A percentile compares a stretch with the other conserved stretches of the same genome.
Conservation (phyloP, 2,329 filamentous ascomycete species). For the Sporothrix variecibatus region DNA sequence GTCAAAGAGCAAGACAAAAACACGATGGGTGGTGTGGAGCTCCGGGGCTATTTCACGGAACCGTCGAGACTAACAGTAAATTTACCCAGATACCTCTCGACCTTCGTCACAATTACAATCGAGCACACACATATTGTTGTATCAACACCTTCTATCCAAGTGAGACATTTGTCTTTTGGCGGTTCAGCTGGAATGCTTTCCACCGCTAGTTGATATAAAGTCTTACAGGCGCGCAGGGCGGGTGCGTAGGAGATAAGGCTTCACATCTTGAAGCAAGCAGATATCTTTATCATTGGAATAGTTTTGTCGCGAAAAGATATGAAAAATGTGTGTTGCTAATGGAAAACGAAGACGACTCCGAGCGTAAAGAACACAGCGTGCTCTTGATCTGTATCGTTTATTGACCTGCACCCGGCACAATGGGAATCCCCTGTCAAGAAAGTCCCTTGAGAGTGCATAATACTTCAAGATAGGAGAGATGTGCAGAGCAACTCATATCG, state of each 20-base stretch:
- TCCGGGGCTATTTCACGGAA: not conserved
- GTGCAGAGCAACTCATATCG: not conserved
- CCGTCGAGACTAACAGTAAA: not conserved
- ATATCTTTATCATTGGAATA: not conserved
- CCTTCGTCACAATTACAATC: conserved; percentile 3
- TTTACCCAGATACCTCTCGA: too few relatives aligned
- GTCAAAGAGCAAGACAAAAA: conserved; percentile 3
- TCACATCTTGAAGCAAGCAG: not conserved
- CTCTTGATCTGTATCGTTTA: too few relatives aligned
- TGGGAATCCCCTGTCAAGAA: not conserved
- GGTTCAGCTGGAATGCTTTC: not conserved
- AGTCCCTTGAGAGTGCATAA: not conserved
- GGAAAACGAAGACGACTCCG: not conserved
- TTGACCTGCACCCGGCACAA: not conserved
- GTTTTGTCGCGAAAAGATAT: too few relatives aligned
- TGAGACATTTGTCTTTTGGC: not conserved
- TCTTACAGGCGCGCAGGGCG: not conserved
- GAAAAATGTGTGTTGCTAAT: too few relatives aligned
- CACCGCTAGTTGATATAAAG: not conserved
- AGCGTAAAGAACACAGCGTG: too few relatives aligned
- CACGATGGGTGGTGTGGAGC: not conserved
- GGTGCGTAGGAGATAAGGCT: not conserved
- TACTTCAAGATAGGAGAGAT: not conserved
- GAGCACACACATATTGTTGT: not conserved
- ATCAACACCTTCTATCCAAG: not conserved